Conservation (phyloP, 345 rosid genomes). For the Salix koriyanagi region DNA sequence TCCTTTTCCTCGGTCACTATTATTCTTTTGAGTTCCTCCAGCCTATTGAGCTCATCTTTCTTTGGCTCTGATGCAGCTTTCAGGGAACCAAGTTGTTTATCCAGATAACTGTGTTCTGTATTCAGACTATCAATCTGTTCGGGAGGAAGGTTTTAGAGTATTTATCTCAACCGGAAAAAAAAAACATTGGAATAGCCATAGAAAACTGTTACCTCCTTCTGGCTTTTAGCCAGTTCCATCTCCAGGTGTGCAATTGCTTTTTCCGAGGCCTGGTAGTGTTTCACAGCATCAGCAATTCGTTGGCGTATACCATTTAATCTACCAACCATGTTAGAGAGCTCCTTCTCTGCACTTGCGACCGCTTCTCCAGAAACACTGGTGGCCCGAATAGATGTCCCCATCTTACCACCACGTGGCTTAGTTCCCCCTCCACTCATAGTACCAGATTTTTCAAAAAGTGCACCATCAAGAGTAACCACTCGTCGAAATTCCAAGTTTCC, state of each 20-base stretch:
- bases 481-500: constrained; percentile 76
- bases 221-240: constrained; percentile 87
- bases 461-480: constrained; percentile 92
- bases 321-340: constrained; percentile 54
- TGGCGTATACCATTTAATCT: constrained; percentile 52
- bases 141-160: neutral
- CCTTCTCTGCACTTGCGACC: constrained; percentile 63
- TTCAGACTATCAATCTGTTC: constrained; percentile 78
- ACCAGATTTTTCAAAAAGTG: constrained; percentile 93
- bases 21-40: constrained; percentile 56
- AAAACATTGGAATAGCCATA: neutral
- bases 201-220: constrained; percentile 58
- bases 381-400: constrained; percentile 88
- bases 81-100: constrained; percentile 72
- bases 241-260: constrained; percentile 54
- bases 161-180: neutral
- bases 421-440: constrained; percentile 99
- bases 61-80: constrained; percentile 77
- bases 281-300: constrained; percentile 60
- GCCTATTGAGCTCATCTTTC: constrained; percentile 62
- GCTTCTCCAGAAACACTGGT: constrained; percentile 69
- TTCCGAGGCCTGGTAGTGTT: constrained; percentile 59
- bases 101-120: constrained; percentile 61
- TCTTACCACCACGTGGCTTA: constrained; percentile 94
- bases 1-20: constrained; percentile 64